Evolutionary conservation across 345 rosid species (phyloP).

Genomic region (Bretschneidera sinensis): DNA sequence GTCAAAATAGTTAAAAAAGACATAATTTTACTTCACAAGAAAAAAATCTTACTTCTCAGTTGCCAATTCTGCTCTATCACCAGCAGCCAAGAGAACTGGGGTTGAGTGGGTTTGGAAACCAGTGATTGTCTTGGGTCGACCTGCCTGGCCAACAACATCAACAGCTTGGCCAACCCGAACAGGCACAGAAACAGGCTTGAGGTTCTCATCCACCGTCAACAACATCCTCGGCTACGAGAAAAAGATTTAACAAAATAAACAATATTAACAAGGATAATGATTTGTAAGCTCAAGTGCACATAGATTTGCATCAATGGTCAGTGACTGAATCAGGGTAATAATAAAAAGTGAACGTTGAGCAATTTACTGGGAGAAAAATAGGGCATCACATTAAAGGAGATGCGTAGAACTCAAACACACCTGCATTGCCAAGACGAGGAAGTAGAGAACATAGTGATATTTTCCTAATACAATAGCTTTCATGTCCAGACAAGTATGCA

Average conservation of each 20-base stretch:
- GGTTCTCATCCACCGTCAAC: conserved; percentile 75
- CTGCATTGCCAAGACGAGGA: conserved; percentile 94
- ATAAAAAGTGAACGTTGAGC: neutral
- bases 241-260: neutral
- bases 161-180: conserved; percentile 96
- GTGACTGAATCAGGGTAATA: too few species aligned
- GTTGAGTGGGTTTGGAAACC: conserved; percentile 98
- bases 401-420: conserved; percentile 25
- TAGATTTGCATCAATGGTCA: too few species aligned
- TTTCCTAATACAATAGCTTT: conserved; percentile 75
- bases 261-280: neutral
- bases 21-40: neutral
- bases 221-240: conserved; percentile 85
- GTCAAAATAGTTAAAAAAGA: neutral
- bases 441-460: conserved; percentile 86
- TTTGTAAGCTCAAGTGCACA: too few species aligned
- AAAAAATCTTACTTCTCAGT: conserved; percentile 68
- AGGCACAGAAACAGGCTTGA: conserved; percentile 76
- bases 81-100: conserved; percentile 90
- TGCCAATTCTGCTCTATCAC: conserved; percentile 93
- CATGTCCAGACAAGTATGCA: conserved; percentile 92
- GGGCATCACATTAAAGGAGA: neutral
- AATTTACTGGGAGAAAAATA: too few species aligned
- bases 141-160: conserved; percentile 96
- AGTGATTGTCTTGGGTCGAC: conserved; percentile 91